Base-by-base conservation (phyloP, 176 grass and related monocot genomes). In the Juncus effusus region DNA sequence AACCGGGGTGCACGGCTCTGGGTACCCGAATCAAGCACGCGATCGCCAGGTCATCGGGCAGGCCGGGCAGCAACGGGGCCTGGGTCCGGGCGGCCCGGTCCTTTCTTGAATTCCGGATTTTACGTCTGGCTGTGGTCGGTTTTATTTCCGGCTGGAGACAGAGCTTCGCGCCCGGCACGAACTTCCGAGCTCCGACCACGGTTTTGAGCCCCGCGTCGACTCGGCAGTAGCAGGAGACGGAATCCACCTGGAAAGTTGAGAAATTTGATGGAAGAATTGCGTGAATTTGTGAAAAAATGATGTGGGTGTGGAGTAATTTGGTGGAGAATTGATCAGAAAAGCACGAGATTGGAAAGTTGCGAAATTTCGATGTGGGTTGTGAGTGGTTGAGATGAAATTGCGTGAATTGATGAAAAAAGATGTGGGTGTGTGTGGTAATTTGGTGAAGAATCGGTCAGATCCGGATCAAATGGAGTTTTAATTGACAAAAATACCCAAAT, bases 41-140 rank as follows among this genome's bases (percentile, higher is more conserved):
- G 78, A 96, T 85, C 45, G 91, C 91, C 47, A 96, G 70, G 78
- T 96, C 91, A 65, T 96, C 91, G 56, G 91, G 91, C 51, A 96
- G 84, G 64, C 91, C 87, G 81, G 91, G 87, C 10, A 96, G 65
- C 38, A 96, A 76, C 69, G 91, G 87, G 3, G 84, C 67, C 51
- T 85, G 90, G 52, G 64, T 66, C 56, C 77, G 73, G 13, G 38
- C 75, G 12, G 38, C 75, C 47, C 84, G 79, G 53, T 96, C 91
- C 56, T 69, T 87, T 51, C 87, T 81, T 53, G 87, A 88, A 64
- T 52, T 88, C 68, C 76, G 79, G 13, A 75, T 64, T 19, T 83
- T 85, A 45, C 67, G 79, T 12, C 81, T 89, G 12, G 13, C 45
- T 5, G 4, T 79, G 64, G 64, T 88, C 16, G 76, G 91, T 85